phyloP scores from a whole-genome alignment of 1,284 basidiomycete species.

The Trichosporon coremiiforme region DNA sequence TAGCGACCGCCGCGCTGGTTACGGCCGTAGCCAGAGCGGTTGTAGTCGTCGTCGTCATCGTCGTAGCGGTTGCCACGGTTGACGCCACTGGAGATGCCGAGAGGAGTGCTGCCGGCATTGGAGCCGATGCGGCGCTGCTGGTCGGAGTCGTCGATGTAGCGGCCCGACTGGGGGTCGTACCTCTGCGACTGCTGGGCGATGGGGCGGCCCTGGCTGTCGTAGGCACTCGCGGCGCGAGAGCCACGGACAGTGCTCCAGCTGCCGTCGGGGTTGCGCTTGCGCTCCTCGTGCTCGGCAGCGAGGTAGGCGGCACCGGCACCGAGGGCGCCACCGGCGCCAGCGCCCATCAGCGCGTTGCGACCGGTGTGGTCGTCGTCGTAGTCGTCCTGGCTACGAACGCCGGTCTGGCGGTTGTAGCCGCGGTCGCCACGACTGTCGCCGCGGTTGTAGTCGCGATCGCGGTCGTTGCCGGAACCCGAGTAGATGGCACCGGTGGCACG shows the following conservation, averaged over 20 bases:
- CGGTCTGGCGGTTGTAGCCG: slow-evolving; percentile 3
- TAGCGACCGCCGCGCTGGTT: not conserved
- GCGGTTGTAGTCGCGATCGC: not conserved
- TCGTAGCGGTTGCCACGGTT: not conserved
- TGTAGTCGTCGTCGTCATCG: not conserved
- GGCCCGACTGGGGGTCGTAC: slow-evolving; percentile 9
- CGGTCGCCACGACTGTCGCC: not conserved
- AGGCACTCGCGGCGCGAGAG: not conserved
- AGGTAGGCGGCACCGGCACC: not conserved
- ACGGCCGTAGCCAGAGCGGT: not conserved
- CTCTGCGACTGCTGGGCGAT: not conserved
- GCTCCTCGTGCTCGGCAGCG: not conserved
- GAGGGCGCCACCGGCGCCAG: not conserved
- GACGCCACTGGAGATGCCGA: not conserved
- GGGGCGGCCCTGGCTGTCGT: slow-evolving; percentile 11
- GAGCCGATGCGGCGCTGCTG: slow-evolving; percentile 13
- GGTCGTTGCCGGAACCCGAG: not conserved
- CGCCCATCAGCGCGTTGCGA: not conserved
- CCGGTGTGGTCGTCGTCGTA: slow-evolving; percentile 63
- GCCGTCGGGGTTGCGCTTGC: slow-evolving; percentile 10
- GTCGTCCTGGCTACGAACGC: slow-evolving; percentile 59
- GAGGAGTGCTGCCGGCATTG: not conserved
- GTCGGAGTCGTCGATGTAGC: slow-evolving; percentile 10
- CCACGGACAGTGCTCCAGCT: slow-evolving; percentile 2
- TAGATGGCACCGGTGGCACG: slow-evolving; percentile 3